phyloP scores from a whole-genome alignment of 495 filamentous ascomycete genomes.

The Daldinia concentrica region DNA sequence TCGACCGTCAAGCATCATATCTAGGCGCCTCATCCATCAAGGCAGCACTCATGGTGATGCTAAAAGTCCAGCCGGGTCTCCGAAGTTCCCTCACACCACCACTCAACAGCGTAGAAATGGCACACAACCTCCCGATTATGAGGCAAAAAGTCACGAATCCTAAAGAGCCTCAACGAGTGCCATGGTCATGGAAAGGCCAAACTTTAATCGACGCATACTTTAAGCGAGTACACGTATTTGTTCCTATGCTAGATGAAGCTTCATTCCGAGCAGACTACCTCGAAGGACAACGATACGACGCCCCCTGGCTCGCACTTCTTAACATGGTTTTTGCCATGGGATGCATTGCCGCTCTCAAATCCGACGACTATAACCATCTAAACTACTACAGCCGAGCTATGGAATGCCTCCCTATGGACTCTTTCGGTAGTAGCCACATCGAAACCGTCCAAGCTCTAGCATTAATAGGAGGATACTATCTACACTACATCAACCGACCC shows the following conservation, averaged over 20 bases:
- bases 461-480: conserved; percentile 78
- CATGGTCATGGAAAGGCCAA: conserved; percentile 68
- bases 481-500: conserved; percentile 81
- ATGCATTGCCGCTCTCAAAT: conserved; percentile 73
- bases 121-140: conserved; percentile 59
- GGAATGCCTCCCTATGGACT: conserved; percentile 72
- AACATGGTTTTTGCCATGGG: conserved; percentile 87
- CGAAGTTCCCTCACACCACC: conserved; percentile 65
- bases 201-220: conserved; percentile 81
- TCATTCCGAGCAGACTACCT: conserved; percentile 77
- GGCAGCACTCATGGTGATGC: conserved; percentile 81
- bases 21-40: conserved; percentile 85
- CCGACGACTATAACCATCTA: conserved; percentile 74
- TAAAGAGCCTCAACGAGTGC: conserved; percentile 63
- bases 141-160: conserved; percentile 54
- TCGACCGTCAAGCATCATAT: conserved; percentile 77
- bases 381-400: conserved; percentile 77
- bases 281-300: conserved; percentile 70
- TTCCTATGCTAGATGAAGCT: conserved; percentile 80
- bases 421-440: conserved; percentile 73
- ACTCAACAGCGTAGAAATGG: conserved; percentile 57
- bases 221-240: conserved; percentile 75
- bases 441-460: conserved; percentile 76
- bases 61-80: conserved; percentile 74
- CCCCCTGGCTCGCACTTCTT: conserved; percentile 77